Evolutionary conservation across 352 stramenopile genomes (phyloP), one percentile per base, ranked within the genome.

Genomic region (Phytophthora colocasiae): DNA sequence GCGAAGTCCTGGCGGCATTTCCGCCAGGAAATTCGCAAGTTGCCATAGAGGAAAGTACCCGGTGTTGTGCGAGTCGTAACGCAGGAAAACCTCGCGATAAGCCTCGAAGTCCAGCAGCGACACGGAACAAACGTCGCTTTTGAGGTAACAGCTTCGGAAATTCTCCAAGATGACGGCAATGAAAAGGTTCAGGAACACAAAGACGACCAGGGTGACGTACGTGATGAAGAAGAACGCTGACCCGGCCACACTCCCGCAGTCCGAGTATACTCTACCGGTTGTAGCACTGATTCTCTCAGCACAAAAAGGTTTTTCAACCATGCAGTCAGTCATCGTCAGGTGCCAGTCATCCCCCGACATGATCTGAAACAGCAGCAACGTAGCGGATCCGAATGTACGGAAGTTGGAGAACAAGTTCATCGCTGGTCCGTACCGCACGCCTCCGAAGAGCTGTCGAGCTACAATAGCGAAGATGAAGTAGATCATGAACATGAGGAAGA

Each of bases 341-440:
- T 93, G 83, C 85, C 85, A 93, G 63, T 93, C 85, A 55, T 92
- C 85, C 34, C 85, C 85, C 12, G 83, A 85, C 81, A 93, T 92
- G 64, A 93, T 90, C 59, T 92, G 83, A 51, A 93, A 93, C 12
- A 93, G 80, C 61, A 92, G 55, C 44, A 89, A 26, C 15, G 88
- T 83, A 2, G 78, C 80, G 17, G 81, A 90, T 1, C 69, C 56
- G 44, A 93, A 91, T 1, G 71, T 76, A 14, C 83, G 83, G 31
- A 93, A 93, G 51, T 93, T 92, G 22, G 81, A 89, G 58, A 90
- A 90, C 12, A 57, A 59, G 60, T 83, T 93, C 64, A 93, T 75
- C 9, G 76, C 74, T 36, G 82, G 54, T 0, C 85, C 85, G 47
- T 77, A 85, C 4, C 77, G 75, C 46, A 92, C 70, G 3, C 77